phyloP scores from a whole-genome alignment of 768 basidiomycete species.

The Naganishia onofrii region DNA sequence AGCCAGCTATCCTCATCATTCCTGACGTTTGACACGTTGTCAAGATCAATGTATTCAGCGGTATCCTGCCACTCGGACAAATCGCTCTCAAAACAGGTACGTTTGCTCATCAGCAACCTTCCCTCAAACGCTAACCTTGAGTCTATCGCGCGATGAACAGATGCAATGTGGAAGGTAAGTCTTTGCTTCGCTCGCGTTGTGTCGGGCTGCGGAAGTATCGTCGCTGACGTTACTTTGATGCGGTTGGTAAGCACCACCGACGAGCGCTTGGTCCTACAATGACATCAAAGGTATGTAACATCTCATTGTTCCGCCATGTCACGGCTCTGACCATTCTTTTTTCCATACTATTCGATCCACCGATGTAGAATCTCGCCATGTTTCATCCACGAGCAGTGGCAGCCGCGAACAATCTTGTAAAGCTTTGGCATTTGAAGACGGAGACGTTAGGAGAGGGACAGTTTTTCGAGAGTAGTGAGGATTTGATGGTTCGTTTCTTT shows the following conservation, averaged over 20 bases:
- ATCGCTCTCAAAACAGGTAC: slow-evolving; percentile 37
- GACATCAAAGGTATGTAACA: slow-evolving; percentile 34
- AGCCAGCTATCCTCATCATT: not conserved
- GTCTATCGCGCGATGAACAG: not conserved
- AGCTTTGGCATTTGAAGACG: slow-evolving; percentile 35
- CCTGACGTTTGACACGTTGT: not conserved
- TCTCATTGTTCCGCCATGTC: too few species aligned
- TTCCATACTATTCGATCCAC: too few species aligned
- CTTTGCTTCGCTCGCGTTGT: not conserved
- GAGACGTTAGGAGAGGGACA: slow-evolving; percentile 17
- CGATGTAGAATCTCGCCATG: slow-evolving; percentile 39
- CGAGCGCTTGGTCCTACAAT: slow-evolving; percentile 44
- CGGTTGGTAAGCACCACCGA: slow-evolving; percentile 36
- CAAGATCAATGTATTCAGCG: slow-evolving; percentile 34
- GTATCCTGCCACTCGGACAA: slow-evolving; percentile 39
- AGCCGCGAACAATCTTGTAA: slow-evolving; percentile 33
- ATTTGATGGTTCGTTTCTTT: not conserved
- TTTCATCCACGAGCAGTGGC: slow-evolving; percentile 37
- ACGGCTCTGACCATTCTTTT: too few species aligned
- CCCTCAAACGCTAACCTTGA: not conserved
- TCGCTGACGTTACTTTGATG: not conserved
- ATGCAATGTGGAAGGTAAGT: slow-evolving; percentile 15
- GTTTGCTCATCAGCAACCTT: not conserved
- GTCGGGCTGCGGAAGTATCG: not conserved
- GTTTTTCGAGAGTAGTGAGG: slow-evolving; percentile 11